Base-by-base conservation (phyloP, 169 alveolate genomes). In the Cryptosporidium baileyi region DNA sequence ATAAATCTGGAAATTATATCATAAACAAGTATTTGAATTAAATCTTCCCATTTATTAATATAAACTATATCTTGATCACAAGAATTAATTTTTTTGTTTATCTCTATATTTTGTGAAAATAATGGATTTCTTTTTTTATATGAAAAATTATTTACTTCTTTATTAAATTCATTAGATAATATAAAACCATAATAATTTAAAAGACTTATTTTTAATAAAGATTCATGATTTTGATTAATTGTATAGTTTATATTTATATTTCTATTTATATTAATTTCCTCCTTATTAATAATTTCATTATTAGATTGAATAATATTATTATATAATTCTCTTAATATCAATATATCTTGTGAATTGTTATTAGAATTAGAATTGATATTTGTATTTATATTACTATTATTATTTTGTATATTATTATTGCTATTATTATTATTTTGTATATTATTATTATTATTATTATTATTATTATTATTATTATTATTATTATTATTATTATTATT, bases 21-120 rank as follows among this genome's bases (percentile, higher is more conserved):
- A 43, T 54, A 74, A 9, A 38, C 63, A 17, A 74, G 41, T 8
- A 74, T 74, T 36, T 57, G 67, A 17, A 54, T 74, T 3, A 65
- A 47, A 30, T 65, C 81, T 13, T 65, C 81, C 81, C 81, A 65
- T 26, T 65, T 65, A 11, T 51, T 47, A 30, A 65, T 65, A 22
- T 65, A 65, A 8, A 30, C 7, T 30, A 65, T 65, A 6, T 65
- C 81, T 5, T 47, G 81, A 65, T 51, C 81, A 3, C 62, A 65
- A 1, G 60, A 22, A 15, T 65, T 54, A 0, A 49, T 22, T 22
- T 62, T 28, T 7, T 38, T 28, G 41, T 43, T 43, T 11, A 65
- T 26, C 28, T 49, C 63, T 11, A 49, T 45, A 2, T 49, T 44
- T 0, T 44, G 19, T 0, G 63, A 65, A 65, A 65, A 65, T 34